Conservation (phyloP, 2,329 filamentous ascomycete genomes). For the Aspergillus sp. region DNA sequence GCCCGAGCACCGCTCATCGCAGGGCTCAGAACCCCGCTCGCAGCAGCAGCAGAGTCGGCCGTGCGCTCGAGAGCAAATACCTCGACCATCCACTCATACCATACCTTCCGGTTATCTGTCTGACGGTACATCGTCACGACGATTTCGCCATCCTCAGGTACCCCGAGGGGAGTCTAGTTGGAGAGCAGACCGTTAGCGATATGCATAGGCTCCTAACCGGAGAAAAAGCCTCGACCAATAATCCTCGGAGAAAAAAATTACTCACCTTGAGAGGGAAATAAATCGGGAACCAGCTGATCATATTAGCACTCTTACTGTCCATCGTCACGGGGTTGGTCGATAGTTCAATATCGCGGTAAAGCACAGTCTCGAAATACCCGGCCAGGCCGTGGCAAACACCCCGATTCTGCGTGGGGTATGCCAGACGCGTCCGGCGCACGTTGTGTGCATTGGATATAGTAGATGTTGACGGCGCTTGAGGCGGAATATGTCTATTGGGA, state of each 20-base stretch:
- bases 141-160: constrained; percentile 75
- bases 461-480: constrained; percentile 22
- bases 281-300: constrained; percentile 99
- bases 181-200: background rate
- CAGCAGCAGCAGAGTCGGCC: constrained; percentile 6
- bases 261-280: constrained; percentile 90
- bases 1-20: constrained; percentile 24
- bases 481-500: constrained; percentile 32
- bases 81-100: constrained; percentile 98
- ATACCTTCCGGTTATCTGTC: constrained; percentile 90
- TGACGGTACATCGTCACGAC: constrained; percentile 93
- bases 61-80: constrained; percentile 50
- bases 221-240: too few relatives aligned
- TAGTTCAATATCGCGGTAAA: constrained; percentile 78
- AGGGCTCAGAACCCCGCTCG: constrained; percentile 13
- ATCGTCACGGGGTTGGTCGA: constrained; percentile 91
- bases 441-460: constrained; percentile 83
- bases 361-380: constrained; percentile 93
- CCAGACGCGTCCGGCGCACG: constrained; percentile 65
- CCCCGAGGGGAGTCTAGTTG: constrained; percentile 66
- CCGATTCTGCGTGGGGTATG: constrained; percentile 67
- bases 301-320: constrained; percentile 84
- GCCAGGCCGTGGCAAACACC: constrained; percentile 85
- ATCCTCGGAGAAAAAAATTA: constrained; percentile 6
- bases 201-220: background rate